These are phyloP conservation scores for Leptographium procerum DNA, from an alignment of 2,329 filamentous ascomycete species.

Conservation along the genomic window DNA sequence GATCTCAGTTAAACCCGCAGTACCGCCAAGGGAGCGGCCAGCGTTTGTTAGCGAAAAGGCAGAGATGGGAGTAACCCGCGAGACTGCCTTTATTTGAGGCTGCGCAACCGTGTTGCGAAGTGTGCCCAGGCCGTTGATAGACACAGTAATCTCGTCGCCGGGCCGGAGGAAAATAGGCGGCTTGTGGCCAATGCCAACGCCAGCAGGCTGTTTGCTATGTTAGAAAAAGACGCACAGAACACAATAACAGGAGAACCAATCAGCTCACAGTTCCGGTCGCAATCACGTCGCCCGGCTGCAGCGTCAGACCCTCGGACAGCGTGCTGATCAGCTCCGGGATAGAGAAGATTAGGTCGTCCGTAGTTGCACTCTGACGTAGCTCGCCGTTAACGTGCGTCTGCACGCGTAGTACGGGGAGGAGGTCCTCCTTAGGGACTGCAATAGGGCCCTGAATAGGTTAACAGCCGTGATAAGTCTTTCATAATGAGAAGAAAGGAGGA, in stretches of 20 bases:
- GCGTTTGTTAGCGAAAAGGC: background rate
- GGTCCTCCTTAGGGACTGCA: constrained; percentile 28
- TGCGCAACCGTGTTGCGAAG: constrained; percentile 25
- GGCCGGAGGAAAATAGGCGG: constrained; percentile 29
- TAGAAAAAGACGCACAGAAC: background rate
- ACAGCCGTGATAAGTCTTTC: background rate
- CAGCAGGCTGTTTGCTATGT: constrained; percentile 19
- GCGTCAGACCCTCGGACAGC: constrained; percentile 28
- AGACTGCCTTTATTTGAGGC: background rate
- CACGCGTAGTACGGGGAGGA: constrained; percentile 29
- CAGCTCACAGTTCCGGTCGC: constrained; percentile 27
- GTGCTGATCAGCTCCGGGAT: constrained; percentile 29
- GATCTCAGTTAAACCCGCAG: background rate
- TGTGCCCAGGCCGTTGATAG: constrained; percentile 28
- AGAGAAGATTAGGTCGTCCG: constrained; percentile 33
- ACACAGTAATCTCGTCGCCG: constrained; percentile 29
- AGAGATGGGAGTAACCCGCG: background rate
- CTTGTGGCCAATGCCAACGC: constrained; percentile 33
- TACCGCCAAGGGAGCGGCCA: background rate
- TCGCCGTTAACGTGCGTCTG: constrained; percentile 35
- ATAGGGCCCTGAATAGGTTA: constrained; percentile 15
- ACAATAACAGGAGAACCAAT: background rate
- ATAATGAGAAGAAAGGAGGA: too few relatives aligned
- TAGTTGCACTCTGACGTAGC: constrained; percentile 31
- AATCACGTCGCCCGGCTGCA: constrained; percentile 33